These are phyloP conservation scores for Hypoxylon perforatum DNA, from an alignment of 495 filamentous ascomycete genomes.

Conservation along the genomic window DNA sequence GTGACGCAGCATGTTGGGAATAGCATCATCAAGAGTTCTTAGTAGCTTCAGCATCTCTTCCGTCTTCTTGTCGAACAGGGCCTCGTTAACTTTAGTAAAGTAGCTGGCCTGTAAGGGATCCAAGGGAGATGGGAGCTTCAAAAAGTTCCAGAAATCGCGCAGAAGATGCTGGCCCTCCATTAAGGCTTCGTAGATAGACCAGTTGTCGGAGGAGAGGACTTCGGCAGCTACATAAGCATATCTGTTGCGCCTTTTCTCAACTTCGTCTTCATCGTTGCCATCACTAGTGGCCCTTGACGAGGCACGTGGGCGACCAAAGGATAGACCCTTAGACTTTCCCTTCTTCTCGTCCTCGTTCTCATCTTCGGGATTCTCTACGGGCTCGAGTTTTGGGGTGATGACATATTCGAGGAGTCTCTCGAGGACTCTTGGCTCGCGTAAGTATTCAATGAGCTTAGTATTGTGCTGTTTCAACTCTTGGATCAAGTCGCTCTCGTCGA, in stretches of 20 bases:
- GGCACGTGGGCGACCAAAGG: slow-evolving; percentile 57
- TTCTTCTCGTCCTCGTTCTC: slow-evolving; percentile 66
- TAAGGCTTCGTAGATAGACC: slow-evolving; percentile 92
- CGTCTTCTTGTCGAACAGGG: slow-evolving; percentile 95
- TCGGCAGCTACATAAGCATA: slow-evolving; percentile 94
- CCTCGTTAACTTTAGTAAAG: slow-evolving; percentile 98
- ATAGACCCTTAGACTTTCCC: slow-evolving; percentile 60
- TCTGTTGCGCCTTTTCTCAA: slow-evolving; percentile 87
- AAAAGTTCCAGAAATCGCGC: slow-evolving; percentile 88
- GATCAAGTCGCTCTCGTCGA: slow-evolving; percentile 95
- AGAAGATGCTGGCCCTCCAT: slow-evolving; percentile 84
- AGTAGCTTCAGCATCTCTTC: slow-evolving; percentile 93
- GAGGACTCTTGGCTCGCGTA: slow-evolving; percentile 88
- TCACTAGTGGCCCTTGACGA: slow-evolving; percentile 53
- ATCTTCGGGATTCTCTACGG: slow-evolving; percentile 69
- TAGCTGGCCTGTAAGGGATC: slow-evolving; percentile 95
- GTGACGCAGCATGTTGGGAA: slow-evolving; percentile 88
- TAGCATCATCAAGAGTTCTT: slow-evolving; percentile 81
- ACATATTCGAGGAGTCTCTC: slow-evolving; percentile 92
- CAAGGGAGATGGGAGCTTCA: slow-evolving; percentile 80
- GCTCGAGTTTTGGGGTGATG: slow-evolving; percentile 74
- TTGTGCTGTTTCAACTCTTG: slow-evolving; percentile 99
- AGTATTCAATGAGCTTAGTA: slow-evolving; percentile 94
- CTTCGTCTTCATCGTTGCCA: slow-evolving; percentile 67
- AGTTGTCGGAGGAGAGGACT: slow-evolving; percentile 93